These are phyloP conservation scores for Circinella minor DNA, from an alignment of 371 early-diverging fungal species.

Conservation along the genomic window DNA sequence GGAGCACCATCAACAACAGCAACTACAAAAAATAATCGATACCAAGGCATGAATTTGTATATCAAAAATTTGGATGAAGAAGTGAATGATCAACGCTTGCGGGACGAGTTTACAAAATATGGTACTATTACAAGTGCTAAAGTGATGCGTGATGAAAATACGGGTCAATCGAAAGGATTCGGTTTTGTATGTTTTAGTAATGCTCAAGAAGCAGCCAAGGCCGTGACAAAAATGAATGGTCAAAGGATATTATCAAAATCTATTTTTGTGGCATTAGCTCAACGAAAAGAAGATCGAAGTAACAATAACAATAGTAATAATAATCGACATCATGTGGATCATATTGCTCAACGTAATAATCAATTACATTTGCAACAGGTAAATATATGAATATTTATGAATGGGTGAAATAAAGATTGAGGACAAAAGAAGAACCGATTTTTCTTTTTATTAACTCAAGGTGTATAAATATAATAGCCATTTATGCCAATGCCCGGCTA, in stretches of 20 bases:
- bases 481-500: conserved; percentile 23
- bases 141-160: conserved; percentile 95
- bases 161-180: conserved; percentile 75
- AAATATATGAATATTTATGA: neutral
- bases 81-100: conserved; percentile 90
- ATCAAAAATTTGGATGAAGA: conserved; percentile 96
- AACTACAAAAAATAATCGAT: conserved; percentile 34
- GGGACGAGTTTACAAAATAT: conserved; percentile 88
- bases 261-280: conserved; percentile 96
- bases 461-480: conserved; percentile 3
- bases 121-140: conserved; percentile 96
- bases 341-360: conserved; percentile 45
- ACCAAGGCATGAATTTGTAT: conserved; percentile 97
- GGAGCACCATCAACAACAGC: conserved; percentile 7
- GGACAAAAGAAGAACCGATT: neutral
- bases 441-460: neutral
- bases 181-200: conserved; percentile 91
- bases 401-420: neutral
- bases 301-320: too few species aligned
- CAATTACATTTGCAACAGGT: conserved; percentile 39
- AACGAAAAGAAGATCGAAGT: conserved; percentile 92
- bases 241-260: conserved; percentile 86
- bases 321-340: conserved; percentile 73
- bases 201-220: conserved; percentile 87
- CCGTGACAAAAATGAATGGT: conserved; percentile 89